phyloP scores from a whole-genome alignment of 2,329 filamentous ascomycete genomes.

The Aureobasidium leucospermi region DNA sequence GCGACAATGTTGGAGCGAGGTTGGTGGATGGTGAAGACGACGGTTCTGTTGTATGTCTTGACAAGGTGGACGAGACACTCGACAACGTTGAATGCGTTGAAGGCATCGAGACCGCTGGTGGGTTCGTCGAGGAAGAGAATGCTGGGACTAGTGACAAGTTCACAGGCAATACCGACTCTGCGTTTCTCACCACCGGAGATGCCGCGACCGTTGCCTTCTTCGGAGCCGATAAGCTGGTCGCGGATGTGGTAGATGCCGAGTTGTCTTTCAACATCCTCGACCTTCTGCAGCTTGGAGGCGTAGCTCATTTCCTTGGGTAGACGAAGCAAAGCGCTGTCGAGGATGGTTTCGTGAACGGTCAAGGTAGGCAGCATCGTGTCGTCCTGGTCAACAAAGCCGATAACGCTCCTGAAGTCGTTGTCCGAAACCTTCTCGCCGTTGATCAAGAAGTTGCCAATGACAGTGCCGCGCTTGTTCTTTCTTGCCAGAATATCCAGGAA shows the following conservation, averaged over 20 bases:
- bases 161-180: slow-evolving; percentile 92
- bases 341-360: slow-evolving; percentile 95
- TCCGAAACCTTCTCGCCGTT: slow-evolving; percentile 88
- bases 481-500: slow-evolving; percentile 93
- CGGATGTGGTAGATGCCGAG: slow-evolving; percentile 91
- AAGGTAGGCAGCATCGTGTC: slow-evolving; percentile 94
- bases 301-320: slow-evolving; percentile 88
- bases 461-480: slow-evolving; percentile 86
- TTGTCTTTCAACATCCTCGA: slow-evolving; percentile 89
- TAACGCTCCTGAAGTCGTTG: slow-evolving; percentile 78
- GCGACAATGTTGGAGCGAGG: slow-evolving; percentile 97
- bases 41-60: slow-evolving; percentile 92
- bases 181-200: slow-evolving; percentile 97
- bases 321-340: slow-evolving; percentile 85
- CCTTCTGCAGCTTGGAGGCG: slow-evolving; percentile 80
- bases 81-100: slow-evolving; percentile 96
- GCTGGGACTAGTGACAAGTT: slow-evolving; percentile 92
- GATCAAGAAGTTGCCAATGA: slow-evolving; percentile 77
- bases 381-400: slow-evolving; percentile 97
- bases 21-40: slow-evolving; percentile 97
- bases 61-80: slow-evolving; percentile 92
- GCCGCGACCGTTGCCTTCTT: slow-evolving; percentile 86
- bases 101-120: slow-evolving; percentile 91
- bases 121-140: slow-evolving; percentile 97
- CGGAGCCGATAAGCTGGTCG: slow-evolving; percentile 90